Conservation (phyloP, 2,329 filamentous ascomycete genomes). For the Aspergillus jensenii region DNA sequence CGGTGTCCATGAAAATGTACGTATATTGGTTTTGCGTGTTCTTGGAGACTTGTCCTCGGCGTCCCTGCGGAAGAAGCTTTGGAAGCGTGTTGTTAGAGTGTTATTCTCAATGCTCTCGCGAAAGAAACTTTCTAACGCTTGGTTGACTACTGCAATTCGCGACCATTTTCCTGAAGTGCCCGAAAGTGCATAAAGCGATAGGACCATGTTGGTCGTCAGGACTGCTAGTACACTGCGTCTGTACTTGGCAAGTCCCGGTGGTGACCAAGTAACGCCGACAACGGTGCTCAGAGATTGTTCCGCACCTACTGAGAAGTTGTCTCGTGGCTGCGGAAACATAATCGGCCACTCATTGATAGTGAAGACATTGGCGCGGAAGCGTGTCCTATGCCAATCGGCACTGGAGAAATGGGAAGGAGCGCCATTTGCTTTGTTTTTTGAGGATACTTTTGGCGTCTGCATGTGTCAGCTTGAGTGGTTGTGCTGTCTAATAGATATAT, state of each 20-base stretch:
- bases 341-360: constrained; percentile 50
- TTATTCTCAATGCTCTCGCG: constrained; percentile 19
- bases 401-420: constrained; percentile 23
- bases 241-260: constrained; percentile 55
- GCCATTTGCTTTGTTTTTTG: constrained; percentile 21
- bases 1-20: constrained; percentile 44
- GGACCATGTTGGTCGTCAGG: constrained; percentile 55
- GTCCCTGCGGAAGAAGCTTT: constrained; percentile 30
- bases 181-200: constrained; percentile 57
- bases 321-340: constrained; percentile 47
- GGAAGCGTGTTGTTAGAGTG: constrained; percentile 23
- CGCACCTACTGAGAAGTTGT: constrained; percentile 57
- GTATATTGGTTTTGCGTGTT: constrained; percentile 35
- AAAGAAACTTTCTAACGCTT: constrained; percentile 45
- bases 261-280: constrained; percentile 56
- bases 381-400: constrained; percentile 37
- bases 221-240: constrained; percentile 55
- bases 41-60: constrained; percentile 21
- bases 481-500: neutral
- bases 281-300: constrained; percentile 57
- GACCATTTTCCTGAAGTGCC: constrained; percentile 51
- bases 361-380: constrained; percentile 54
- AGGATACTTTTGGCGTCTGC: constrained; percentile 28
- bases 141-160: constrained; percentile 55
- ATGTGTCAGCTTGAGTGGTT: constrained; percentile 10